Conservation (phyloP, 1,139 yeast species). For the Wickerhamomyces sp. region DNA sequence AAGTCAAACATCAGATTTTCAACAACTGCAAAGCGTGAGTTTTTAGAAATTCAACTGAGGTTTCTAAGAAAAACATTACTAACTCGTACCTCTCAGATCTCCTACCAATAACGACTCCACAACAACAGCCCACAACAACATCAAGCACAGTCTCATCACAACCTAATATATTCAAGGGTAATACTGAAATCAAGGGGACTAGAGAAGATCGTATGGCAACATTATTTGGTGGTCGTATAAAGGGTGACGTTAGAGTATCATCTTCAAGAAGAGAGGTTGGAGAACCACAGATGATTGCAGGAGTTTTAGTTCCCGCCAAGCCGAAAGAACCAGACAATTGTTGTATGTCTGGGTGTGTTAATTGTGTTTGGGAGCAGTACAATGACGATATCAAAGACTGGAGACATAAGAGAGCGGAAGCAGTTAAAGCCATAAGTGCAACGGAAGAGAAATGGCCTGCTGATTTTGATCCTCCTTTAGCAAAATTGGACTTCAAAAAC, state of each 20-base stretch:
- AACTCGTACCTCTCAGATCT: not conserved
- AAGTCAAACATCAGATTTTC: not conserved
- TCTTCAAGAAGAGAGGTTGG: constrained; percentile 43
- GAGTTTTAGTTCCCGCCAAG: constrained; percentile 68
- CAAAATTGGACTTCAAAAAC: constrained; percentile 32
- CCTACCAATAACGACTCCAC: not conserved
- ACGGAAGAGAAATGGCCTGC: constrained; percentile 71
- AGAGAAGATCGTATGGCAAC: constrained; percentile 45
- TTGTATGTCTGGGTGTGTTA: constrained; percentile 95
- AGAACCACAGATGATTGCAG: constrained; percentile 52
- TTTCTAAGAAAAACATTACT: not conserved
- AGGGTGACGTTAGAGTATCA: constrained; percentile 47
- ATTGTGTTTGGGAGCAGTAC: constrained; percentile 94
- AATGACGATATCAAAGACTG: constrained; percentile 85
- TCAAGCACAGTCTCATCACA: not conserved
- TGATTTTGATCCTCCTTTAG: constrained; percentile 71
- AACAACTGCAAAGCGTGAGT: not conserved
- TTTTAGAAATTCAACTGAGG: not conserved
- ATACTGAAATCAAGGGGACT: constrained; percentile 34
- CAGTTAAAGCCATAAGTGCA: constrained; percentile 49
- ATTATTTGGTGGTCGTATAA: constrained; percentile 56
- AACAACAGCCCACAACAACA: not conserved
- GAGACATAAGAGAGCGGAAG: constrained; percentile 55
- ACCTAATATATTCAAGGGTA: constrained; percentile 31
- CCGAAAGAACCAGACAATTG: constrained; percentile 94